Evolutionary conservation across 164 flowering plant genomes (phyloP).

Genomic region (Aristolochia fimbriata): DNA sequence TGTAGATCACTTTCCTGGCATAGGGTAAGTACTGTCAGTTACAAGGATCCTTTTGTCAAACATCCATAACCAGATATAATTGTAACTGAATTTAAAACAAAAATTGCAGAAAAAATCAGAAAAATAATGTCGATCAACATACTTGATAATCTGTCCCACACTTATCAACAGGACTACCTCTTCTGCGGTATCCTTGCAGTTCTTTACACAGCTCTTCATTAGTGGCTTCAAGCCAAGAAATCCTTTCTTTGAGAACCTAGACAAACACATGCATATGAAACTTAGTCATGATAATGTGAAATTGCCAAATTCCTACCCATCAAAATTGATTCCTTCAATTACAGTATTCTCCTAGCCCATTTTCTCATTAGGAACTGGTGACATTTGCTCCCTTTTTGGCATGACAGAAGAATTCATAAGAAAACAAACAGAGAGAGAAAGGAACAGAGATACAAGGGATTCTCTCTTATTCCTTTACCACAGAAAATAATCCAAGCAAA

Average conservation of each 20-base stretch:
- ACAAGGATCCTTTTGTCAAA: not conserved
- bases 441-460: no score
- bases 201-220: constrained; percentile 81
- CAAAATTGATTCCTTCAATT: no score
- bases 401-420: no score
- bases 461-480: no score
- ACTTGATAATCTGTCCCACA: constrained; percentile 50
- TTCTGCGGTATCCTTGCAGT: constrained; percentile 65
- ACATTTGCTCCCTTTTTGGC: no score
- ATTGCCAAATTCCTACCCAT: no score
- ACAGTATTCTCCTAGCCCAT: no score
- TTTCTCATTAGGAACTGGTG: no score
- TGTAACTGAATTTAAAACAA: not conserved
- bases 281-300: no score
- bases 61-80: not conserved
- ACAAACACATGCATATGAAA: constrained; percentile 3
- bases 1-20: constrained; percentile 65
- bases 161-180: constrained; percentile 35
- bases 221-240: constrained; percentile 90
- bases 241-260: constrained; percentile 79
- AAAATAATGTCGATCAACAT: constrained; percentile 3
- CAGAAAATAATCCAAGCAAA: no score
- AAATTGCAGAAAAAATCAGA: not conserved
- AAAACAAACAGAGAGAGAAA: no score
- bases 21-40: constrained; percentile 2